Conservation (phyloP, 164 flowering plant genomes). For the Echeveria elegans region DNA sequence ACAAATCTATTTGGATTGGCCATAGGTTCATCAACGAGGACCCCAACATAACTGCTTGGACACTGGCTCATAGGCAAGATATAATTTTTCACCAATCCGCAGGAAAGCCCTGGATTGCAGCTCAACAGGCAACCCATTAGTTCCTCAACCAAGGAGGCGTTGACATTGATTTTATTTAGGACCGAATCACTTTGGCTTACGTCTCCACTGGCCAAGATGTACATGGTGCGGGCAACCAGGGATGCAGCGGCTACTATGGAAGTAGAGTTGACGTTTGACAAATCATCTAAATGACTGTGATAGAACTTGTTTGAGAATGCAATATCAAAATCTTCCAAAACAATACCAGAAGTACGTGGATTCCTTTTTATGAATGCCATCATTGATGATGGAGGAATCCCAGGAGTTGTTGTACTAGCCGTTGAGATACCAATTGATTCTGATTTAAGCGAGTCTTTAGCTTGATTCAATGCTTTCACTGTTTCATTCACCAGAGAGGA, state of each 20-base stretch:
- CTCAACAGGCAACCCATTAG: slow-evolving; percentile 63
- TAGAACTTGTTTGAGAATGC: slow-evolving; percentile 69
- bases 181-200: slow-evolving; percentile 26
- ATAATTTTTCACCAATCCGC: slow-evolving; percentile 59
- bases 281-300: slow-evolving; percentile 80
- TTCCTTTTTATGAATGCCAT: slow-evolving; percentile 77
- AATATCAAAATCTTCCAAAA: slow-evolving; percentile 79
- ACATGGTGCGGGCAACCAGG: slow-evolving; percentile 75
- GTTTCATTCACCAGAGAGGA: slow-evolving; percentile 40
- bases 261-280: slow-evolving; percentile 80
- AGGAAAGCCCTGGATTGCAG: slow-evolving; percentile 87
- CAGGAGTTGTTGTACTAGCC: slow-evolving; percentile 74
- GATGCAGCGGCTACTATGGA: slow-evolving; percentile 75
- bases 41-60: slow-evolving; percentile 90
- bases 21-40: slow-evolving; percentile 59
- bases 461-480: slow-evolving; percentile 47
- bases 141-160: slow-evolving; percentile 69
- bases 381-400: slow-evolving; percentile 93
- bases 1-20: slow-evolving; percentile 32
- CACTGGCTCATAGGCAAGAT: slow-evolving; percentile 48
- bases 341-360: slow-evolving; percentile 56
- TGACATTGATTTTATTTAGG: slow-evolving; percentile 47
- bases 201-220: slow-evolving; percentile 53
- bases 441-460: slow-evolving; percentile 46
- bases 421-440: slow-evolving; percentile 36